Evolutionary conservation across 1,284 basidiomycete species (phyloP).

Genomic region (Ceratobasidium sp.): DNA sequence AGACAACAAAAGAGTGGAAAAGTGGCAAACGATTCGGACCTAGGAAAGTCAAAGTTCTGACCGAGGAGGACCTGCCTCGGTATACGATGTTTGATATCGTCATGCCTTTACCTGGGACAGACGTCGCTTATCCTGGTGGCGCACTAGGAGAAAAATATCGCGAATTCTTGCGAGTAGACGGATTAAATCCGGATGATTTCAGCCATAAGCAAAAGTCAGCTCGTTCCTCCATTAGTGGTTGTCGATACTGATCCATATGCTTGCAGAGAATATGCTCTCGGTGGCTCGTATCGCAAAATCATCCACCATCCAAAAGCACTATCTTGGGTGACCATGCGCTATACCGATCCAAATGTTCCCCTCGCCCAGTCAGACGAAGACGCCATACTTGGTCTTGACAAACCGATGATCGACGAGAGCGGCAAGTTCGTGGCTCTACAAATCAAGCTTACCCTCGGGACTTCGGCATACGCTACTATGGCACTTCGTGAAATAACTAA

Average conservation of each 20-base stretch:
- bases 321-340: conserved; percentile 84
- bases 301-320: conserved; percentile 86
- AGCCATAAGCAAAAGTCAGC: conserved; percentile 83
- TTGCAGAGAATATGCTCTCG: conserved; percentile 87
- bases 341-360: conserved; percentile 92
- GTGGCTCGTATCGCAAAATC: conserved; percentile 93
- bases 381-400: conserved; percentile 81
- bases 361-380: conserved; percentile 97
- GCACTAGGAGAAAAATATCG: conserved; percentile 84
- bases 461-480: conserved; percentile 96
- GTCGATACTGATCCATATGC: conserved; percentile 5
- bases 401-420: conserved; percentile 72
- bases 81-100: conserved; percentile 94
- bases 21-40: conserved; percentile 56
- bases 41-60: conserved; percentile 79
- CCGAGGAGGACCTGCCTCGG: conserved; percentile 78
- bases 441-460: conserved; percentile 82
- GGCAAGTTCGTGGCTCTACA: conserved; percentile 89
- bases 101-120: conserved; percentile 94
- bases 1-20: conserved; percentile 46
- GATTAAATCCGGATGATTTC: conserved; percentile 89
- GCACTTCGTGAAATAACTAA: conserved; percentile 93
- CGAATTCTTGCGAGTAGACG: conserved; percentile 85
- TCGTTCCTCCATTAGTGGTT: background rate
- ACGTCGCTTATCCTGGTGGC: conserved; percentile 90